A percentile compares a stretch with the other conserved stretches of the same genome.
Evolutionary conservation across 2,329 filamentous ascomycete species (phyloP).

Genomic region (Dryadomyces quercus-mongolicae): DNA sequence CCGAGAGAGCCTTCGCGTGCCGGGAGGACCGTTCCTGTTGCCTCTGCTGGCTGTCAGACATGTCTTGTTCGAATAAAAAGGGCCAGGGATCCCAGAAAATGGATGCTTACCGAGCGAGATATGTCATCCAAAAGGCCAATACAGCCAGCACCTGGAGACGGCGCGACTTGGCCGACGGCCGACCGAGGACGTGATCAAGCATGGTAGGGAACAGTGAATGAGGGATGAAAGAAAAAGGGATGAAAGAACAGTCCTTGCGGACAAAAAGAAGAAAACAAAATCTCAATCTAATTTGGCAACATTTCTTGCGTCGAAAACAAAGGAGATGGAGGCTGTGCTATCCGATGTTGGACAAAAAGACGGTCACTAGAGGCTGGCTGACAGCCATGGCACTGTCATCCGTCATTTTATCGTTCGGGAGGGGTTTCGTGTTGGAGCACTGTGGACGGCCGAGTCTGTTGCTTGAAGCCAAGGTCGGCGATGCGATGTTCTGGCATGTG

Average conservation of each 20-base stretch:
- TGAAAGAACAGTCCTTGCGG: neutral
- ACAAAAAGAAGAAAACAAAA: neutral
- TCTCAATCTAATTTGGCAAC: too few species aligned
- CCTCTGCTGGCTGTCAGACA: slow-evolving; percentile 40
- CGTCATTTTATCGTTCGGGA: neutral
- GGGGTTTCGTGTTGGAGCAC: neutral
- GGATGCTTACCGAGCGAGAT: slow-evolving; percentile 56
- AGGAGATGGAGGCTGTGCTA: too few species aligned
- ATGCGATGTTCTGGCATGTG: neutral
- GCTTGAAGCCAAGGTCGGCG: too few species aligned
- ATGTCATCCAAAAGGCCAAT: slow-evolving; percentile 80
- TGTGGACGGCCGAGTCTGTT: neutral
- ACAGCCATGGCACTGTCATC: too few species aligned
- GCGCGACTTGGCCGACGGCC: slow-evolving; percentile 81
- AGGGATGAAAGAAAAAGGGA: neutral
- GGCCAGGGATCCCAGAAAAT: neutral
- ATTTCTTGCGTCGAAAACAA: too few species aligned
- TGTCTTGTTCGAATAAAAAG: too few species aligned
- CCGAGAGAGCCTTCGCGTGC: slow-evolving; percentile 57
- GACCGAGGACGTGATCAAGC: slow-evolving; percentile 83
- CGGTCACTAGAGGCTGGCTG: too few species aligned
- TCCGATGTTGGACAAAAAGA: too few species aligned
- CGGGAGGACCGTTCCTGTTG: slow-evolving; percentile 76
- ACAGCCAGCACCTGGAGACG: slow-evolving; percentile 89
- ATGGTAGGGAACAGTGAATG: slow-evolving; percentile 23